These are phyloP conservation scores for Skeletonema tropicum DNA, from an alignment of 108 stramenopile genomes.

Conservation along the genomic window DNA sequence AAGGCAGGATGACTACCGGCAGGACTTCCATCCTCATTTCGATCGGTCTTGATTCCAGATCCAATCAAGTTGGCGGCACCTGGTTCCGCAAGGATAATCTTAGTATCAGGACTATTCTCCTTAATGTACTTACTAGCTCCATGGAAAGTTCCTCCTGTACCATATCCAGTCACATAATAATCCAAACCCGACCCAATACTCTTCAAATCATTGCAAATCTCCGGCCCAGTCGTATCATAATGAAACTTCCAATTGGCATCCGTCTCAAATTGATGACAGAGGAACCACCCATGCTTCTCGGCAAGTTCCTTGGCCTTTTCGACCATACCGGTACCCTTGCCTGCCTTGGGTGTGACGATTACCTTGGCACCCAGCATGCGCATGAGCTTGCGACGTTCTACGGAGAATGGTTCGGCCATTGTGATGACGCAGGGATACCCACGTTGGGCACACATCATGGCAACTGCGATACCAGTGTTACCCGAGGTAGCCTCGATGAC, in stretches of 20 bases:
- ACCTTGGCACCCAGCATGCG: constrained; percentile 73
- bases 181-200: constrained; percentile 48
- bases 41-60: constrained; percentile 61
- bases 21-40: constrained; percentile 62
- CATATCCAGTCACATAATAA: constrained; percentile 64
- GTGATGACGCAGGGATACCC: constrained; percentile 81
- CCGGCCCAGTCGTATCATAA: constrained; percentile 76
- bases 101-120: constrained; percentile 62
- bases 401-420: constrained; percentile 74
- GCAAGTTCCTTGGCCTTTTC: constrained; percentile 71
- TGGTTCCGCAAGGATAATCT: constrained; percentile 72
- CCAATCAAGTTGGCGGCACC: constrained; percentile 63
- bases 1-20: constrained; percentile 58
- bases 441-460: constrained; percentile 61
- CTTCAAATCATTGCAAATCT: constrained; percentile 64
- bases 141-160: constrained; percentile 79
- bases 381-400: constrained; percentile 78
- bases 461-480: constrained; percentile 91
- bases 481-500: constrained; percentile 95
- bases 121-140: constrained; percentile 68
- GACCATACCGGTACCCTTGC: constrained; percentile 78
- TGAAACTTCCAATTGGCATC: constrained; percentile 81
- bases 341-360: constrained; percentile 63
- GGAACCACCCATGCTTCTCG: constrained; percentile 70
- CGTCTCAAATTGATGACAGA: constrained; percentile 79